Percentiles rank a stretch among this genome's conserved stretches.
Evolutionary conservation across 108 stramenopile species (phyloP).

Genomic region (Cyclotella choctawhatcheeana): DNA sequence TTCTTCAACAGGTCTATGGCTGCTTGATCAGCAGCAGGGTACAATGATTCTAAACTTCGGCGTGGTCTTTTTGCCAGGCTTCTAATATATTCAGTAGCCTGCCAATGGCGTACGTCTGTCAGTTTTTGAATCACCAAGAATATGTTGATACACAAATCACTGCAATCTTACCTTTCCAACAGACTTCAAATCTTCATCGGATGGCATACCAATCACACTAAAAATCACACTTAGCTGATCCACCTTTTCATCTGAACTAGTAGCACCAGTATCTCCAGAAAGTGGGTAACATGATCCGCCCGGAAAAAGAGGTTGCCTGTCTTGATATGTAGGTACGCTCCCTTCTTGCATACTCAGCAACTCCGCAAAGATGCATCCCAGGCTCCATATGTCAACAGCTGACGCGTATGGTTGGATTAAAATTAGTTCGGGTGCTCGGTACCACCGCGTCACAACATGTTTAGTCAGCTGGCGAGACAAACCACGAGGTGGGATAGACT

Average conservation of each 20-base stretch:
- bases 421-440: constrained; percentile 98
- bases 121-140: no score
- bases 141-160: no score
- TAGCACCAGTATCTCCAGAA: constrained; percentile 71
- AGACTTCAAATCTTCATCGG: constrained; percentile 78
- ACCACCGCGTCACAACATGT: constrained; percentile 99
- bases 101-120: background rate
- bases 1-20: constrained; percentile 90
- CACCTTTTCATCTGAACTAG: constrained; percentile 69
- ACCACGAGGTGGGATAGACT: constrained; percentile 25
- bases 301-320: constrained; percentile 95
- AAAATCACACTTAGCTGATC: constrained; percentile 99
- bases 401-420: constrained; percentile 95
- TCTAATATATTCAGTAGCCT: constrained; percentile 81
- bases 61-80: constrained; percentile 61
- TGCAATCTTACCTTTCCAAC: constrained; percentile 72
- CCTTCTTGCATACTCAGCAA: constrained; percentile 94
- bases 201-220: constrained; percentile 92
- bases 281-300: constrained; percentile 96
- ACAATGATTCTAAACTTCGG: constrained; percentile 65
- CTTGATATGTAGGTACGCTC: constrained; percentile 88
- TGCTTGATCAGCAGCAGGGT: constrained; percentile 76
- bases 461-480: constrained; percentile 94
- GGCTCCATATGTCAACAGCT: constrained; percentile 97
- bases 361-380: constrained; percentile 93